phyloP scores from a whole-genome alignment of 306 rosid species.

The Malus fusca region DNA sequence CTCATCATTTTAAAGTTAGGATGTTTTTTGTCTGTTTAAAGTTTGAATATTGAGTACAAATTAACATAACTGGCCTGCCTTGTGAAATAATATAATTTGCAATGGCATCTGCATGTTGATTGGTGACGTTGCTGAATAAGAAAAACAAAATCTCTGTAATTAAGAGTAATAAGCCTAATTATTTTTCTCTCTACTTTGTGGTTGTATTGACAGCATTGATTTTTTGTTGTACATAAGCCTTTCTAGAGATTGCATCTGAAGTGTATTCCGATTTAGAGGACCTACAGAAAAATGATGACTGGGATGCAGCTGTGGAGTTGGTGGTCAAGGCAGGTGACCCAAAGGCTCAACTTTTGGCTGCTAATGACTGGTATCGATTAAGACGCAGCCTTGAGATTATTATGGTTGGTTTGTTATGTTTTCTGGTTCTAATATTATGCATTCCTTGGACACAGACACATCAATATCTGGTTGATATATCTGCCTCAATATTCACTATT shows the following conservation, averaged over 20 bases:
- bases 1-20: neutral
- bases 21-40: neutral
- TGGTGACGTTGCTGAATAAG: neutral
- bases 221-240: constrained; percentile 37
- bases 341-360: constrained; percentile 53
- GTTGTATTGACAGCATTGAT: neutral
- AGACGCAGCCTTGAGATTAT: constrained; percentile 82
- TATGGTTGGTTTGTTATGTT: constrained; percentile 43
- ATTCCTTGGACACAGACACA: neutral
- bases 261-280: constrained; percentile 53
- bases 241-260: constrained; percentile 51
- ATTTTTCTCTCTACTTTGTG: neutral
- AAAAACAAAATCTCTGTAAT: neutral
- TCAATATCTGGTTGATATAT: neutral
- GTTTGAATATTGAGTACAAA: neutral
- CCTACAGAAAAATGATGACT: constrained; percentile 54
- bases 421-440: neutral
- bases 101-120: neutral
- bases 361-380: constrained; percentile 82
- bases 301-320: constrained; percentile 83
- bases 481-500: neutral
- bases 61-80: neutral
- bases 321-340: constrained; percentile 86
- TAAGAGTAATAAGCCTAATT: neutral
- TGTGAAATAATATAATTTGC: neutral